Base-by-base conservation (phyloP, 352 stramenopile genomes). In the Sclerospora graminicola region DNA sequence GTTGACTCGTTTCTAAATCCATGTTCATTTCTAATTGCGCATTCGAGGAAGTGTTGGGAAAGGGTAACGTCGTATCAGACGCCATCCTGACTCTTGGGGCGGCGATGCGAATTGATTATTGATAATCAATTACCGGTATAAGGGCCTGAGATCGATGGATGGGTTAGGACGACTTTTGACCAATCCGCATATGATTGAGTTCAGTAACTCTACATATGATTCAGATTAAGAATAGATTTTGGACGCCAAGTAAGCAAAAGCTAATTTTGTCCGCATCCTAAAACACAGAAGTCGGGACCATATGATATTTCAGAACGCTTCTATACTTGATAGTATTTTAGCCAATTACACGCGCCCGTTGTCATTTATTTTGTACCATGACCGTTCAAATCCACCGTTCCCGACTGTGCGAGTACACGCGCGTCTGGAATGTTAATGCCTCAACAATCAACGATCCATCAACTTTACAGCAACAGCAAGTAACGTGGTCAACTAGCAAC, bases 361-460 rank as follows among this genome's bases (percentile, higher is more conserved):
- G 9, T 5, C 28, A 33, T n/a, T 5, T 9, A 13, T 33, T n/a
- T n/a, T n/a, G n/a, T n/a, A n/a, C n/a, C 30, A 35, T 8, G 16
- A 35, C 16, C 5, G 30, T n/a, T 40, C 19, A 57, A 41, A 48
- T 81, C 34, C 68, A 73, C 21, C 59, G 65, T n/a, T 15, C 46
- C 13, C 48, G 51, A 14, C 37, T 21, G 19, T 81, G 68, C 41
- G 62, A 58, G 13, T 45, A 54, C 29, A 43, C 48, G 30, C 51
- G 57, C 16, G 45, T 64, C 10, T 81, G 68, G 68, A 51, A 51
- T 21, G 47, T 44, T 1, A 36, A 58, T 10, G 51, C 60, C 2
- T 29, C 51, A 5, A 28, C 30, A 5, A n/a, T 46, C 6, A 11
- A 21, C 7, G 57, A 34, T 36, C 13, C 63, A 24, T 32, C 18